Evolutionary conservation across 257 asterid species (phyloP).

Genomic region (Eucommia ulmoides): DNA sequence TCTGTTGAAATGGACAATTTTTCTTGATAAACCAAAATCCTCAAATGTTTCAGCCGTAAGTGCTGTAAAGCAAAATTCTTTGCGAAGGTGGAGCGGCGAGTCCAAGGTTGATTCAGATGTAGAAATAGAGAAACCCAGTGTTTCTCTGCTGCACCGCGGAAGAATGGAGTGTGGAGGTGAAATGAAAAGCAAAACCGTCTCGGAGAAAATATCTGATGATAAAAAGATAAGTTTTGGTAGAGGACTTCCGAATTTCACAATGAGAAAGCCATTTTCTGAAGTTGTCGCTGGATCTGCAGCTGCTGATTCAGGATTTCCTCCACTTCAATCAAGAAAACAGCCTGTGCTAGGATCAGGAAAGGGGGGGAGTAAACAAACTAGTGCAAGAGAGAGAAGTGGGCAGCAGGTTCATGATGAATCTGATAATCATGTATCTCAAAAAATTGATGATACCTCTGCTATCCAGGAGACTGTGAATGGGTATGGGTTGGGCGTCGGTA

Average conservation of each 20-base stretch:
- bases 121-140: conserved; percentile 24
- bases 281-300: conserved; percentile 84
- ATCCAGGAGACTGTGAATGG: conserved; percentile 17
- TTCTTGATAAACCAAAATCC: conserved; percentile 37
- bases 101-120: conserved; percentile 24
- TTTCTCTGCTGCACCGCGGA: conserved; percentile 17
- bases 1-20: conserved; percentile 61
- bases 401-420: conserved; percentile 27
- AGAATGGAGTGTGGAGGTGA: conserved; percentile 30
- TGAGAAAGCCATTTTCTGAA: conserved; percentile 87
- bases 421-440: conserved; percentile 28
- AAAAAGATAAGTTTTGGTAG: conserved; percentile 22
- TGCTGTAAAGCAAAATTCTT: conserved; percentile 23
- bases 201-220: conserved; percentile 24
- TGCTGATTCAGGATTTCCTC: conserved; percentile 61
- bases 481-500: conserved; percentile 14
- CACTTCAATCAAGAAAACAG: conserved; percentile 53
- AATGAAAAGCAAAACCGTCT: conserved; percentile 20
- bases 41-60: conserved; percentile 14
- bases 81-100: conserved; percentile 16
- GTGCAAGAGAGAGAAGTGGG: conserved; percentile 16
- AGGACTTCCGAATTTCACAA: conserved; percentile 38
- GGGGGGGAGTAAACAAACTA: conserved; percentile 33
- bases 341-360: conserved; percentile 34
- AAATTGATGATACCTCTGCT: conserved; percentile 18